Conservation (phyloP, 2,329 filamentous ascomycete genomes). For the Fusarium euwallaceae region DNA sequence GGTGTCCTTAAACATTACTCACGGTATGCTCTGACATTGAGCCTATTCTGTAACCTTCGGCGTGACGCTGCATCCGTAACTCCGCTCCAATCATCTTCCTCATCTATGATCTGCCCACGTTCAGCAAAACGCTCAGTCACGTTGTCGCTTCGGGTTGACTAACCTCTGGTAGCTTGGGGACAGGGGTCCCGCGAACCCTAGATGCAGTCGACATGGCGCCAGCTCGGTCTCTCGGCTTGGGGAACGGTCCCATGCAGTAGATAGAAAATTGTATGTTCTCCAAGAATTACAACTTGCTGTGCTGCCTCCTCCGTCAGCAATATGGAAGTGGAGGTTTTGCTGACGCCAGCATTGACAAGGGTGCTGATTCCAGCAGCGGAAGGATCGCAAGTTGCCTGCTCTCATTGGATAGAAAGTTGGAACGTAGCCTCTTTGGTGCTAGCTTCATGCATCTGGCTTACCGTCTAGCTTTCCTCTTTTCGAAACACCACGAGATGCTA, state of each 20-base stretch:
- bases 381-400: background rate
- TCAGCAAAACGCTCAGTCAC: background rate
- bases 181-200: background rate
- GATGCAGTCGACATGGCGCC: background rate
- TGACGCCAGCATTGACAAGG: constrained; percentile 4
- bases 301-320: background rate
- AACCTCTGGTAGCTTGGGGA: background rate
- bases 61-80: constrained; percentile 1
- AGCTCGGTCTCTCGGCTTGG: background rate
- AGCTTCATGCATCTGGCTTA: constrained; percentile 10
- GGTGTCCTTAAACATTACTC: background rate
- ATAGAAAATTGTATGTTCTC: background rate
- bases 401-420: background rate
- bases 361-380: background rate
- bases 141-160: background rate
- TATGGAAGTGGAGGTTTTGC: background rate
- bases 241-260: background rate
- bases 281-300: background rate
- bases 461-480: constrained; percentile 1
- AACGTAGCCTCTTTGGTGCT: background rate
- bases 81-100: constrained; percentile 6
- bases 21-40: constrained; percentile 6
- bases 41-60: background rate
- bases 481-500: background rate
- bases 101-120: background rate